Percentiles rank a stretch among this genome's conserved stretches.
phyloP scores from a whole-genome alignment of 2,329 filamentous ascomycete genomes.

The Colletotrichum sp. region DNA sequence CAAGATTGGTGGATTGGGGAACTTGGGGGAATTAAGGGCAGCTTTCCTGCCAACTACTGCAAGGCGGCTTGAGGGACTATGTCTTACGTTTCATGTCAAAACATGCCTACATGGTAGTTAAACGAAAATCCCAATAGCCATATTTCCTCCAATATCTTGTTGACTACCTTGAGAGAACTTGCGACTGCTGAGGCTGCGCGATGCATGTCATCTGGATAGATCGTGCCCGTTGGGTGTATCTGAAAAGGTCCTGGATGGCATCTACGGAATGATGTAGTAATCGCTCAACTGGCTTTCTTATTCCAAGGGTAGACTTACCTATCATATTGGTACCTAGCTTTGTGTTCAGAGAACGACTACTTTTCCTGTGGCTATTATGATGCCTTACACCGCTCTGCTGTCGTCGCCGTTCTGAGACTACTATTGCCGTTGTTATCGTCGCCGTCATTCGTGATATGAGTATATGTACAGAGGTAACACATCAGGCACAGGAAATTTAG shows the following conservation, averaged over 20 bases:
- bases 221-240: background rate
- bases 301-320: background rate
- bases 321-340: background rate
- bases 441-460: no score
- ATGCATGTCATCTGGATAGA: background rate
- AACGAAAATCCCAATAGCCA: background rate
- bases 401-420: no score
- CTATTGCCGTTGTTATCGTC: no score
- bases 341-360: no score
- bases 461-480: no score
- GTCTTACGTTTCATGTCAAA: background rate
- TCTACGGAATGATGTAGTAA: background rate
- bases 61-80: slow-evolving; percentile 36
- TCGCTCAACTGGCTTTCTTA: background rate
- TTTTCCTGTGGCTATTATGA: no score
- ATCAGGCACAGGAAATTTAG: no score
- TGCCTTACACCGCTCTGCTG: no score
- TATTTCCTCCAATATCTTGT: background rate
- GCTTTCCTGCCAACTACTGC: slow-evolving; percentile 86
- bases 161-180: background rate
- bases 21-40: slow-evolving; percentile 68
- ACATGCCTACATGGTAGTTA: background rate
- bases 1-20: slow-evolving; percentile 93
- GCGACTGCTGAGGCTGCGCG: no score
- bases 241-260: background rate